Conservation (phyloP, 129 eudicot genomes). For the Tagetes erecta region DNA sequence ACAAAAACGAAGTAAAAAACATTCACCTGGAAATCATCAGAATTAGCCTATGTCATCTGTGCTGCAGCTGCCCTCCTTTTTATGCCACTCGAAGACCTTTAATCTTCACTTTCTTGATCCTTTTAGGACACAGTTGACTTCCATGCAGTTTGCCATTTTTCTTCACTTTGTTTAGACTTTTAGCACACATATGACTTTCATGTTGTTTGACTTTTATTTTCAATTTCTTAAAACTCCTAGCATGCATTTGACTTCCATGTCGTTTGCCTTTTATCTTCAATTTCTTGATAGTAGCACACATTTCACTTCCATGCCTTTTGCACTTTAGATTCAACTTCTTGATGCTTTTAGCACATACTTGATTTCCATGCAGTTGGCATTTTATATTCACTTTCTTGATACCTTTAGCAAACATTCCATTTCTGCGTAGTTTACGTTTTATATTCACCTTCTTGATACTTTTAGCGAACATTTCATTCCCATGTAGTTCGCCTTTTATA, state of each 20-base stretch:
- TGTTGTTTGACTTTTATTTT: background rate
- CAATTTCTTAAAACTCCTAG: conserved; percentile 2
- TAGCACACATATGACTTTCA: background rate
- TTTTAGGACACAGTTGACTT: background rate
- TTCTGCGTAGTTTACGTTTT: background rate
- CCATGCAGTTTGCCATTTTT: background rate
- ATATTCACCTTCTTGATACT: background rate
- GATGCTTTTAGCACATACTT: background rate
- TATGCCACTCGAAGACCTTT: conserved; percentile 1
- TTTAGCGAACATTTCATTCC: background rate
- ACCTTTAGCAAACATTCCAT: background rate
- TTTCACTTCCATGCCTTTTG: background rate
- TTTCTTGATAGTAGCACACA: conserved; percentile 1
- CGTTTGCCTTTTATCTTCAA: background rate
- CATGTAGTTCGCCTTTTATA: background rate
- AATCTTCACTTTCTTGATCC: conserved; percentile 15
- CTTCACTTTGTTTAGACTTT: background rate
- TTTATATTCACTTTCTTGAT: conserved; percentile 1
- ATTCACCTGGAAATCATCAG: conserved; percentile 1
- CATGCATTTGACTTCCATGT: background rate
- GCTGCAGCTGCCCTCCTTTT: background rate
- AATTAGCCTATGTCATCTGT: background rate
- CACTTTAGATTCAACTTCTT: background rate
- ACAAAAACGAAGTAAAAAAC: background rate
- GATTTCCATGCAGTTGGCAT: background rate